Conservation (phyloP, 192 early-diverging fungal species). For the Mycoemilia scoparia region DNA sequence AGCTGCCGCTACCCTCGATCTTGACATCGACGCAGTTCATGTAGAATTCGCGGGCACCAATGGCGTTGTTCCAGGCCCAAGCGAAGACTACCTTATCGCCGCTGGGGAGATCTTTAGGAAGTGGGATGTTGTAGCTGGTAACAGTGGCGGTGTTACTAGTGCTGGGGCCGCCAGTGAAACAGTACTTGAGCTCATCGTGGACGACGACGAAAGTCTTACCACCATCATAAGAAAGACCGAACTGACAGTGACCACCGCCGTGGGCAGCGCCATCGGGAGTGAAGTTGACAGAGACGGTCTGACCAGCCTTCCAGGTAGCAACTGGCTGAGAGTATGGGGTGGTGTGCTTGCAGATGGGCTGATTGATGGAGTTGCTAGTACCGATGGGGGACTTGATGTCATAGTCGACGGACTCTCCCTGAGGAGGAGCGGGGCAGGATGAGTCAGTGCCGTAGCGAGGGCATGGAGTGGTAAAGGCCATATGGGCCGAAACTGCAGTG, state of each 20-base stretch:
- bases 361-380: neutral
- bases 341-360: conserved; percentile 25
- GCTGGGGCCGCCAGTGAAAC: conserved; percentile 10
- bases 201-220: conserved; percentile 33
- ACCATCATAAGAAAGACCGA: conserved; percentile 37
- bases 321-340: conserved; percentile 14
- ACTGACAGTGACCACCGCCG: conserved; percentile 39
- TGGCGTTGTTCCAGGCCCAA: conserved; percentile 56
- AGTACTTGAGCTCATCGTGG: conserved; percentile 27
- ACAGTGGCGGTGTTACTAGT: conserved; percentile 4
- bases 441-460: conserved; percentile 13
- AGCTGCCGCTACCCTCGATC: conserved; percentile 20
- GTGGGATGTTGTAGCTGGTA: conserved; percentile 14
- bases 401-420: conserved; percentile 20
- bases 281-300: conserved; percentile 20
- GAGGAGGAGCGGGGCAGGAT: conserved; percentile 17
- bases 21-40: conserved; percentile 58
- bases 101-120: conserved; percentile 17
- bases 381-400: conserved; percentile 23
- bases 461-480: conserved; percentile 17
- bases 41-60: conserved; percentile 54
- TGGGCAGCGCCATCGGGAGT: conserved; percentile 19
- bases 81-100: conserved; percentile 26
- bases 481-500: conserved; percentile 6
- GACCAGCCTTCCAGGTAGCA: conserved; percentile 26